Percentiles rank a stretch among this genome's conserved stretches.
Evolutionary conservation across 495 filamentous ascomycete species (phyloP).

Genomic region (Neurospora sp.): DNA sequence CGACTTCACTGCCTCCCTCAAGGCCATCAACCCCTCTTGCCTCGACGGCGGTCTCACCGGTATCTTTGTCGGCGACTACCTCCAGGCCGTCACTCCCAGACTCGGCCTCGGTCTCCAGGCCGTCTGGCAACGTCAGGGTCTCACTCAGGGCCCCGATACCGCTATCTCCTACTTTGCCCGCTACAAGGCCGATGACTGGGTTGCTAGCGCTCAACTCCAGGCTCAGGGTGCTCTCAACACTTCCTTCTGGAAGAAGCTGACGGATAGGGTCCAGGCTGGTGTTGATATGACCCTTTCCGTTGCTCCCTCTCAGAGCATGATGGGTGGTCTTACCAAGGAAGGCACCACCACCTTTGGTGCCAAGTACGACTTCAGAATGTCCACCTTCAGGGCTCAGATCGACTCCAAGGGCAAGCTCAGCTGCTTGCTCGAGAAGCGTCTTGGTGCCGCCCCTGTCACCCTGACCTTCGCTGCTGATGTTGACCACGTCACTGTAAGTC

Average conservation of each 20-base stretch:
- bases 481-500: slow-evolving; percentile 85
- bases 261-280: slow-evolving; percentile 93
- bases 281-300: slow-evolving; percentile 89
- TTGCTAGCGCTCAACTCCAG: slow-evolving; percentile 77
- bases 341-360: slow-evolving; percentile 84
- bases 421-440: slow-evolving; percentile 88
- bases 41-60: slow-evolving; percentile 89
- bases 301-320: slow-evolving; percentile 58
- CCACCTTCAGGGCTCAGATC: slow-evolving; percentile 88
- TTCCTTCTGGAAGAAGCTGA: slow-evolving; percentile 90
- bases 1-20: slow-evolving; percentile 86
- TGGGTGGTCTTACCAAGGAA: slow-evolving; percentile 64
- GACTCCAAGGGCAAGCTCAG: slow-evolving; percentile 90
- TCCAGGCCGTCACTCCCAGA: slow-evolving; percentile 83
- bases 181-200: slow-evolving; percentile 86
- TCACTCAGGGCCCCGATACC: slow-evolving; percentile 72
- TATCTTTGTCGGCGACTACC: slow-evolving; percentile 88
- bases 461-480: slow-evolving; percentile 96
- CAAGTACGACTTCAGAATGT: slow-evolving; percentile 96
- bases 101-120: slow-evolving; percentile 85
- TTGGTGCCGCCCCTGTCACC: slow-evolving; percentile 69
- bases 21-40: slow-evolving; percentile 85
- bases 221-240: slow-evolving; percentile 74
- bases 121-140: slow-evolving; percentile 78
- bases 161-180: slow-evolving; percentile 77